Evolutionary conservation across 257 asterid genomes (phyloP).

Genomic region (Salvia rosmarinus): DNA sequence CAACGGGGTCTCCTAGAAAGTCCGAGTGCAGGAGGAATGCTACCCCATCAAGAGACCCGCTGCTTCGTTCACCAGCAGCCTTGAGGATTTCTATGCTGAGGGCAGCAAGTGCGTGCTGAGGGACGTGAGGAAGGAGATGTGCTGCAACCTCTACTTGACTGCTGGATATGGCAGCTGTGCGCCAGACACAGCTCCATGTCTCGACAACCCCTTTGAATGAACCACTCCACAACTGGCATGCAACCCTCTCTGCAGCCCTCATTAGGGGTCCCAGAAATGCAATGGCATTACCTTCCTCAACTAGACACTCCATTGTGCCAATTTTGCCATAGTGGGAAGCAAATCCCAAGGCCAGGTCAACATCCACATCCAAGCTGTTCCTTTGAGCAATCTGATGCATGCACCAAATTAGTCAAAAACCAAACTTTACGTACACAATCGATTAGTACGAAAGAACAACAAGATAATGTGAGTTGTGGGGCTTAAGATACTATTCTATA

Average conservation of each 20-base stretch:
- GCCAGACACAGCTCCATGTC: slow-evolving; percentile 99
- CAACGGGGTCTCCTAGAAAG: slow-evolving; percentile 77
- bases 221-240: slow-evolving; percentile 91
- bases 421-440: neutral
- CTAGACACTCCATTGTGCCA: slow-evolving; percentile 92
- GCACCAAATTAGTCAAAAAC: slow-evolving; percentile 11
- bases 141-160: slow-evolving; percentile 82
- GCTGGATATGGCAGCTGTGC: slow-evolving; percentile 93
- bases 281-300: slow-evolving; percentile 92
- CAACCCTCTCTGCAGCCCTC: slow-evolving; percentile 99
- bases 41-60: slow-evolving; percentile 91
- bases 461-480: no score
- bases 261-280: slow-evolving; percentile 93
- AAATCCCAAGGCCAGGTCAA: slow-evolving; percentile 91
- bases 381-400: slow-evolving; percentile 85
- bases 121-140: slow-evolving; percentile 91
- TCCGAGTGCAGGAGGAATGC: slow-evolving; percentile 84
- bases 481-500: no score
- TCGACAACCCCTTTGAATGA: slow-evolving; percentile 83
- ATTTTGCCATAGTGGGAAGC: slow-evolving; percentile 98
- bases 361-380: slow-evolving; percentile 98
- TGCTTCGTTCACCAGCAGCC: slow-evolving; percentile 94
- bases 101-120: slow-evolving; percentile 88
- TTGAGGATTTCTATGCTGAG: slow-evolving; percentile 90
- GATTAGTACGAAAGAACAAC: neutral